Conservation (phyloP, 1,284 basidiomycete genomes). For the Pisolithus thermaeus region DNA sequence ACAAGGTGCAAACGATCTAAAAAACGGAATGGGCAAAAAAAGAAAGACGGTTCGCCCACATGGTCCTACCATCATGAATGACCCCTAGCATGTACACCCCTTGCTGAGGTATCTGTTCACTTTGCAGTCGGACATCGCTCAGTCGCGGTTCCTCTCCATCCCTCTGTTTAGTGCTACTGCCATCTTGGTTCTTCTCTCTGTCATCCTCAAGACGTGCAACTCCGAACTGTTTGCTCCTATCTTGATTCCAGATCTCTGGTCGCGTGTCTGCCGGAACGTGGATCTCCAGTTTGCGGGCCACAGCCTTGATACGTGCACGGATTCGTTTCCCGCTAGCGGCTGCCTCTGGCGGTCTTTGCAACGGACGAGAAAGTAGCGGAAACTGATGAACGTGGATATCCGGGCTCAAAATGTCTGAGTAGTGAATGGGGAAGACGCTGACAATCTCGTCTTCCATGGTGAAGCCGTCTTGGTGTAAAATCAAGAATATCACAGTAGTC, state of each 20-base stretch:
- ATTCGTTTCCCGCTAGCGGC: constrained; percentile 67
- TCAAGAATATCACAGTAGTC: not conserved
- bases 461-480: no score
- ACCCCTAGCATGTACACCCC: constrained; percentile 69
- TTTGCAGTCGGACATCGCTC: constrained; percentile 62
- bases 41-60: not conserved
- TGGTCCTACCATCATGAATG: constrained; percentile 55
- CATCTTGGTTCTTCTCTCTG: constrained; percentile 63
- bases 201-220: constrained; percentile 62
- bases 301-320: constrained; percentile 61
- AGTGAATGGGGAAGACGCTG: constrained; percentile 62
- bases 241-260: constrained; percentile 70
- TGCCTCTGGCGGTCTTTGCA: constrained; percentile 72
- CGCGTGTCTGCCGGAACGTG: constrained; percentile 74
- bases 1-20: constrained; percentile 72
- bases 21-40: constrained; percentile 9
- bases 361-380: constrained; percentile 64
- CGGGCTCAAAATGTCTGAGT: constrained; percentile 53
- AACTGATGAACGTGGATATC: constrained; percentile 74
- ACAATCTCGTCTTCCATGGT: constrained; percentile 50
- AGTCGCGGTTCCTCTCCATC: constrained; percentile 56
- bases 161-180: constrained; percentile 38
- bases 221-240: constrained; percentile 60
- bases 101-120: constrained; percentile 60
- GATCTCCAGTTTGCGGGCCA: constrained; percentile 58